phyloP scores from a whole-genome alignment of 2,329 filamentous ascomycete genomes.

The Aspergillus felis region DNA sequence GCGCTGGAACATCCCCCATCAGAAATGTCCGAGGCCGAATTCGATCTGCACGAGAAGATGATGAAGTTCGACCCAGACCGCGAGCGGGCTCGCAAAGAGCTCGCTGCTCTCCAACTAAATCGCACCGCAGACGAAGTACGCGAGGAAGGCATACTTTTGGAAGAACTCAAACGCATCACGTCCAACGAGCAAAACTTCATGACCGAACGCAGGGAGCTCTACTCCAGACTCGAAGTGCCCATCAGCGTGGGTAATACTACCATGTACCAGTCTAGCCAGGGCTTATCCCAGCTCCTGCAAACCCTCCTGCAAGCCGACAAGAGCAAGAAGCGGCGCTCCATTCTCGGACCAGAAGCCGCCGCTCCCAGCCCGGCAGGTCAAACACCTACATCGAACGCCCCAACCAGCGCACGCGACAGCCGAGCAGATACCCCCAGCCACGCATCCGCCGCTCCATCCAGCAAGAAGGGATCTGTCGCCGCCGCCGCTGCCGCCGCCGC shows the following conservation, averaged over 20 bases:
- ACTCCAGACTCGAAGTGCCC: constrained; percentile 81
- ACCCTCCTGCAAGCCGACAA: constrained; percentile 81
- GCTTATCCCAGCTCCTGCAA: constrained; percentile 74
- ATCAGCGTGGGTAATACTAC: constrained; percentile 64
- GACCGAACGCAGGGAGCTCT: constrained; percentile 81
- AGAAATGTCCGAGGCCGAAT: constrained; percentile 84
- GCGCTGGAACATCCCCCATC: constrained; percentile 73
- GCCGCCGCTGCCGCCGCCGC: constrained; percentile 37
- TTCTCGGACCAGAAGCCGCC: constrained; percentile 57
- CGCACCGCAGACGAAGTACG: constrained; percentile 82
- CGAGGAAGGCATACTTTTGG: constrained; percentile 83
- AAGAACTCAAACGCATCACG: constrained; percentile 89
- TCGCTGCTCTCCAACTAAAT: constrained; percentile 73
- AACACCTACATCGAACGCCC: constrained; percentile 39
- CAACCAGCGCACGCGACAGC: constrained; percentile 35
- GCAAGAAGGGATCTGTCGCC: constrained; percentile 37
- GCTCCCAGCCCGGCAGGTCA: constrained; percentile 51
- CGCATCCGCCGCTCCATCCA: constrained; percentile 13
- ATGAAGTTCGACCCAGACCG: constrained; percentile 77
- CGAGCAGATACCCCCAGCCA: constrained; percentile 35
- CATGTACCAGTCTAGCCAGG: constrained; percentile 75
- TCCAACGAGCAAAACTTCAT: constrained; percentile 81
- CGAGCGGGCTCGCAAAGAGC: constrained; percentile 77
- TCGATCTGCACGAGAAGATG: constrained; percentile 77
- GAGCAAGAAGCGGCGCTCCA: constrained; percentile 78